phyloP scores from a whole-genome alignment of 306 rosid species.

The Glycine latifolia region DNA sequence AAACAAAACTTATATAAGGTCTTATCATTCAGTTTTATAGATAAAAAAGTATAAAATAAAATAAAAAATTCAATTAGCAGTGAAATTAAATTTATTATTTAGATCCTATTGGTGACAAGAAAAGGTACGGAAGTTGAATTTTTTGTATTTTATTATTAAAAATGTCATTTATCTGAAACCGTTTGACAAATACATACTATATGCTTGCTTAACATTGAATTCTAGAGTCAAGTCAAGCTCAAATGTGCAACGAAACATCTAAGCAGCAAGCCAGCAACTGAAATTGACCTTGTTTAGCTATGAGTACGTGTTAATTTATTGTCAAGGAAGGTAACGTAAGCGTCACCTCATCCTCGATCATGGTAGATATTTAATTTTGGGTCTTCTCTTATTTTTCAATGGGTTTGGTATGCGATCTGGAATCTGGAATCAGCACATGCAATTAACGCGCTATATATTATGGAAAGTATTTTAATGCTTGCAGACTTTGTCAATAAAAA shows the following conservation, averaged over 20 bases:
- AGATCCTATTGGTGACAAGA: too few species aligned
- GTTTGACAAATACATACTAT: neutral
- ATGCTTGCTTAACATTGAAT: constrained; percentile 32
- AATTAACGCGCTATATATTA: constrained; percentile 23
- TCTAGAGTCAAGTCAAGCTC: constrained; percentile 43
- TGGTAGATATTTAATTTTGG: constrained; percentile 20
- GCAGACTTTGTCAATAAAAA: constrained; percentile 17
- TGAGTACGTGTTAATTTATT: neutral
- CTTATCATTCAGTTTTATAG: too few species aligned
- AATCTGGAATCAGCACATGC: constrained; percentile 46
- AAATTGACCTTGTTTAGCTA: constrained; percentile 29
- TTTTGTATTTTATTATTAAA: neutral
- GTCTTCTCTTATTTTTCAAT: constrained; percentile 1
- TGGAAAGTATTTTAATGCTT: neutral
- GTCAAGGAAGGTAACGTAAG: constrained; percentile 22
- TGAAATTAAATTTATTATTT: too few species aligned
- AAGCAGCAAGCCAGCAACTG: constrained; percentile 6
- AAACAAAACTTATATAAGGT: too few species aligned
- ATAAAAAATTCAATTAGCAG: too few species aligned
- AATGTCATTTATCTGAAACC: neutral
- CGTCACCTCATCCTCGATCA: neutral
- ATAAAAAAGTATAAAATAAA: too few species aligned
- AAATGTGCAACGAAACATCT: constrained; percentile 20
- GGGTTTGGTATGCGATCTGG: constrained; percentile 38
- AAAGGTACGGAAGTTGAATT: neutral